phyloP scores from a whole-genome alignment of 192 early-diverging fungal genomes.

The Thamnidium elegans region DNA sequence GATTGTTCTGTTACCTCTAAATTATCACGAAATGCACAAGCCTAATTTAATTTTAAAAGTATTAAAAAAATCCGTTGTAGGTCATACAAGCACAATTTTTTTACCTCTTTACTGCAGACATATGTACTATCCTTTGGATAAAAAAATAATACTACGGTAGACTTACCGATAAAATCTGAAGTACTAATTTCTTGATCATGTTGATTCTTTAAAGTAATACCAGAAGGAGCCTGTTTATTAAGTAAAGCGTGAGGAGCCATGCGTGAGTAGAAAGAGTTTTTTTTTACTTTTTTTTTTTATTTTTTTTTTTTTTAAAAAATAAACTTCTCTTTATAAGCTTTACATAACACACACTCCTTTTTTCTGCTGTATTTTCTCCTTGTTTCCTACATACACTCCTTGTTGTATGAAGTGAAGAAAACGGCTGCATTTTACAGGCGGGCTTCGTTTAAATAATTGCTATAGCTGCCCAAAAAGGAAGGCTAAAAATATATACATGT shows the following conservation, averaged over 20 bases:
- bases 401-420: no score
- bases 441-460: no score
- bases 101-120: slow-evolving; percentile 39
- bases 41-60: slow-evolving; percentile 17
- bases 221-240: slow-evolving; percentile 30
- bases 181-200: slow-evolving; percentile 27
- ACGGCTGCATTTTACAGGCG: no score
- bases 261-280: neutral
- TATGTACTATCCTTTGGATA: slow-evolving; percentile 40
- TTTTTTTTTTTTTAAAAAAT: neutral
- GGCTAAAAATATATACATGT: no score
- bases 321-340: neutral
- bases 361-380: neutral
- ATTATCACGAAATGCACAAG: slow-evolving; percentile 38
- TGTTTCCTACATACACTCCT: neutral
- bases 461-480: no score
- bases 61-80: no score
- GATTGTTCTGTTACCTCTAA: slow-evolving; percentile 18
- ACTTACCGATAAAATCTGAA: slow-evolving; percentile 28
- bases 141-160: slow-evolving; percentile 34
- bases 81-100: neutral
- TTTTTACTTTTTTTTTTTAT: no score
- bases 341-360: no score
- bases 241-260: slow-evolving; percentile 29
- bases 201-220: slow-evolving; percentile 34